phyloP scores from a whole-genome alignment of 768 basidiomycete species.

The Paxillus ammoniavirescens region DNA sequence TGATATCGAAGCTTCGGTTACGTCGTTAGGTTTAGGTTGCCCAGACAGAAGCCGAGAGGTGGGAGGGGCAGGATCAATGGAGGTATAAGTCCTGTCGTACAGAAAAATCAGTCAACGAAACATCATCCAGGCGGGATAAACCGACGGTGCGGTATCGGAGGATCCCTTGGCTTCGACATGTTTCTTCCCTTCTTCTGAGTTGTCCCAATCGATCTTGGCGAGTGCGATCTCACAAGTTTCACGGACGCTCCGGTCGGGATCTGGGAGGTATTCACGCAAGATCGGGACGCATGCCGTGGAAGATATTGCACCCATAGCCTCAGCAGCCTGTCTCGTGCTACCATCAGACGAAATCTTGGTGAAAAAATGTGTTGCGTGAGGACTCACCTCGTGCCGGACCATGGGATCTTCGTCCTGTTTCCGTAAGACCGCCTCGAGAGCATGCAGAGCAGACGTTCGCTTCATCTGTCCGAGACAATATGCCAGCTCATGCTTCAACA shows the following conservation, averaged over 20 bases:
- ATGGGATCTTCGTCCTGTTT: conserved; percentile 80
- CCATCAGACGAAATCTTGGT: conserved; percentile 5
- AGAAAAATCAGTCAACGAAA: background rate
- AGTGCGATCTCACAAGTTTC: conserved; percentile 99
- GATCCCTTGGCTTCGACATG: conserved; percentile 36
- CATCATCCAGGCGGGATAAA: background rate
- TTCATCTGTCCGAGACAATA: conserved; percentile 96
- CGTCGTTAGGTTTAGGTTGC: conserved; percentile 49
- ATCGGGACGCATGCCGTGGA: conserved; percentile 61
- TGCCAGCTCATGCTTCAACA: conserved; percentile 96
- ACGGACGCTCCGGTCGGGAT: conserved; percentile 72
- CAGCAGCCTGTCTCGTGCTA: conserved; percentile 71
- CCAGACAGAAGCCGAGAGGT: conserved; percentile 61
- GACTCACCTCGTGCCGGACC: conserved; percentile 91
- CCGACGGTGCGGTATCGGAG: conserved; percentile 37
- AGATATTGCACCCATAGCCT: conserved; percentile 96
- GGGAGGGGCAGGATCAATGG: conserved; percentile 88
- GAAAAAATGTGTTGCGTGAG: background rate
- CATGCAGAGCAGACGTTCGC: conserved; percentile 66
- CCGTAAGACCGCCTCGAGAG: conserved; percentile 73
- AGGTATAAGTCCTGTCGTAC: conserved; percentile 61
- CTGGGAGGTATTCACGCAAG: conserved; percentile 67
- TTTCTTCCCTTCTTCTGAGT: conserved; percentile 66
- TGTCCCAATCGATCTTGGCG: conserved; percentile 92
- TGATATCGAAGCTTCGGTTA: conserved; percentile 47